Base-by-base conservation (phyloP, 2,329 filamentous ascomycete species). In the Hymenoscyphus scutula region DNA sequence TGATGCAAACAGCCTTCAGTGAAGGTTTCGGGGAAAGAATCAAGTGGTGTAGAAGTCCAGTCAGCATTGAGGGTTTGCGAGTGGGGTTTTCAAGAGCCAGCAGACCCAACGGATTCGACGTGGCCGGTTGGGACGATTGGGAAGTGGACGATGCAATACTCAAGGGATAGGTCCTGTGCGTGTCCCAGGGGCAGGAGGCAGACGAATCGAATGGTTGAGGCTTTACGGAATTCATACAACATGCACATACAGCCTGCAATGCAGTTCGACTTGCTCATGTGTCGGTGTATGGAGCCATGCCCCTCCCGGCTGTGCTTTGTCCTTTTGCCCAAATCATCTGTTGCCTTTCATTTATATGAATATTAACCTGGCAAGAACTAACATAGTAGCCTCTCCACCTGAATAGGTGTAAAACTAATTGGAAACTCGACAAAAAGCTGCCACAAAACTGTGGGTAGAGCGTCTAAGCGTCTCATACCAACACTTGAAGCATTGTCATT, bases 21-120 rank as follows among this genome's bases (percentile, higher is more conserved):
- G 66, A 66, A 58, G 69, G 66, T 5, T 74, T 69, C 62, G 48
- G 53, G 11, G 69, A 66, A 57, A 68, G 64, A 38, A 69, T 68
- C 80, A 65, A 38, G 55, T 72, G 68, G 72, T 63, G 66, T 62
- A 68, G 63, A 67, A 73, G 69, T 67, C 71, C 66, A 38, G 70
- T 73, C 11, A 59, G 62, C 5, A 68, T 74, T 56, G 69, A 73
- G 34, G 71, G 68, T 2, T 34, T 73, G 30, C 65, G 70, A 37
- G 68, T 73, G 25, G 69, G 71, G 1, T 74, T 73, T 53, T 63
- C 71, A 34, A 62, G 71, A 34, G 67, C 69, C 6, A 74, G 70
- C 64, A 66, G 72, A 80, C 82, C 82, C 4, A 84, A 84, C 72
- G 82, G 81, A 1, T 78, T 74, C 34, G 41, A 84, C 72, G 69